A percentile compares a stretch with the other conserved stretches of the same genome.
phyloP scores from a whole-genome alignment of 768 basidiomycete genomes.

The Termitomyces sp. region DNA sequence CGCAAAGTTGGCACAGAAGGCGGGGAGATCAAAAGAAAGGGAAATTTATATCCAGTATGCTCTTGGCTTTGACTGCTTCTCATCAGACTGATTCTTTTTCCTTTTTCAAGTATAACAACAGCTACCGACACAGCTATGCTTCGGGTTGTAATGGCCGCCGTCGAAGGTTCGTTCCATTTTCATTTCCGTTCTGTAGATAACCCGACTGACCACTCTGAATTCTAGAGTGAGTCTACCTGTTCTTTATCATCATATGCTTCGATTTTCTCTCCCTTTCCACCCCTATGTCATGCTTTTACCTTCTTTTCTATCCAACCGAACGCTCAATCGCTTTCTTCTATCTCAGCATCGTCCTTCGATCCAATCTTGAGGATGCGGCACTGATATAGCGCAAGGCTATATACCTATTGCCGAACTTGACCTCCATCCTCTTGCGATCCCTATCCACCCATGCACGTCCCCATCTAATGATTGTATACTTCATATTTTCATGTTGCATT shows the following conservation, averaged over 20 bases:
- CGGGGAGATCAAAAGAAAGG: conserved; percentile 77
- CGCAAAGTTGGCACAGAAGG: conserved; percentile 75
- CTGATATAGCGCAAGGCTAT: conserved; percentile 40
- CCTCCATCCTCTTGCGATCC: neutral
- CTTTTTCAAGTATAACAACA: conserved; percentile 63
- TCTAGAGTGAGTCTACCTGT: conserved; percentile 59
- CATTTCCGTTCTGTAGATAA: neutral
- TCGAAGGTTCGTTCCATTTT: conserved; percentile 64
- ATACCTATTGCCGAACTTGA: neutral
- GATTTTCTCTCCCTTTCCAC: conserved; percentile 13
- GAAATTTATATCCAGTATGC: conserved; percentile 88
- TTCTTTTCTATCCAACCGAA: conserved; percentile 16
- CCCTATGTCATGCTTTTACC: conserved; percentile 8
- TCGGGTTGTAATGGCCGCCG: conserved; percentile 91
- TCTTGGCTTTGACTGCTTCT: neutral
- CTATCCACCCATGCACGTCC: neutral
- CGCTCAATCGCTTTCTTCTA: conserved; percentile 27
- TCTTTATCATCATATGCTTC: conserved; percentile 19
- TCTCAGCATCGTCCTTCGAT: conserved; percentile 62
- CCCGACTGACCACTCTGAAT: conserved; percentile 4
- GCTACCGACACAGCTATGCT: conserved; percentile 88
- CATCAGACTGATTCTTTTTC: neutral
- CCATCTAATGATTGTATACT: conserved; percentile 12
- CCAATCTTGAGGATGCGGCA: conserved; percentile 60
- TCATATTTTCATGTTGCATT: conserved; percentile 2